Evolutionary conservation across 345 rosid genomes (phyloP).

Genomic region (Pistacia atlantica): DNA sequence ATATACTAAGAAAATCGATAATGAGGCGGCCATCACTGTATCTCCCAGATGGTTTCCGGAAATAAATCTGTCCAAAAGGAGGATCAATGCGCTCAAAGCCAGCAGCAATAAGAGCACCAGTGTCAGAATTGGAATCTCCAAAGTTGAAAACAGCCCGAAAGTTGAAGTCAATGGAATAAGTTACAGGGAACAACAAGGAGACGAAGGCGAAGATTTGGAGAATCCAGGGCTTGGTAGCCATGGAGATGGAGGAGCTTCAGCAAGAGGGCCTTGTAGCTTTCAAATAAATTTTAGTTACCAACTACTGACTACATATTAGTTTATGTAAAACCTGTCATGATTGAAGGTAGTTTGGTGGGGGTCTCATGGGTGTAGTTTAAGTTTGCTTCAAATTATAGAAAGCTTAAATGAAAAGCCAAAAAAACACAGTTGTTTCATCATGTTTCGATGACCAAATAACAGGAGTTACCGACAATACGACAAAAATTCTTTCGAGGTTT

Average conservation of each 20-base stretch:
- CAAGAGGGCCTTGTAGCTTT: slow-evolving; percentile 21
- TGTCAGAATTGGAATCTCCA: slow-evolving; percentile 93
- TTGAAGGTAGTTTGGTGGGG: slow-evolving; percentile 25
- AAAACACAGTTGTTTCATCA: background rate
- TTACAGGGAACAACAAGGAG: slow-evolving; percentile 37
- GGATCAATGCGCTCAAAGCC: slow-evolving; percentile 62
- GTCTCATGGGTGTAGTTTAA: slow-evolving; percentile 25
- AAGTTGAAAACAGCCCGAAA: slow-evolving; percentile 81
- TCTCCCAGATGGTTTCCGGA: slow-evolving; percentile 70
- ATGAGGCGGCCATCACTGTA: slow-evolving; percentile 85
- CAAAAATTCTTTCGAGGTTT: no score
- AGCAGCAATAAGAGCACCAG: slow-evolving; percentile 74
- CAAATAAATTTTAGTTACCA: slow-evolving; percentile 31
- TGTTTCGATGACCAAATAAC: background rate
- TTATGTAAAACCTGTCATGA: slow-evolving; percentile 5
- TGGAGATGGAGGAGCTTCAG: slow-evolving; percentile 19
- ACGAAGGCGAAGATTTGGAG: slow-evolving; percentile 32
- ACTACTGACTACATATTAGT: background rate
- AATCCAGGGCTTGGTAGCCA: slow-evolving; percentile 37
- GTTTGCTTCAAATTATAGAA: slow-evolving; percentile 21
- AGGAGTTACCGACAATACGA: no score
- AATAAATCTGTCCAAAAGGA: slow-evolving; percentile 72
- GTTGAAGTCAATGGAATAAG: slow-evolving; percentile 49
- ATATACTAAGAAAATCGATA: slow-evolving; percentile 74
- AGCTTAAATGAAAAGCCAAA: background rate